A percentile compares a stretch with the other conserved stretches of the same genome.
Conservation (phyloP, 306 rosid genomes). For the Trichosanthes truncata region DNA sequence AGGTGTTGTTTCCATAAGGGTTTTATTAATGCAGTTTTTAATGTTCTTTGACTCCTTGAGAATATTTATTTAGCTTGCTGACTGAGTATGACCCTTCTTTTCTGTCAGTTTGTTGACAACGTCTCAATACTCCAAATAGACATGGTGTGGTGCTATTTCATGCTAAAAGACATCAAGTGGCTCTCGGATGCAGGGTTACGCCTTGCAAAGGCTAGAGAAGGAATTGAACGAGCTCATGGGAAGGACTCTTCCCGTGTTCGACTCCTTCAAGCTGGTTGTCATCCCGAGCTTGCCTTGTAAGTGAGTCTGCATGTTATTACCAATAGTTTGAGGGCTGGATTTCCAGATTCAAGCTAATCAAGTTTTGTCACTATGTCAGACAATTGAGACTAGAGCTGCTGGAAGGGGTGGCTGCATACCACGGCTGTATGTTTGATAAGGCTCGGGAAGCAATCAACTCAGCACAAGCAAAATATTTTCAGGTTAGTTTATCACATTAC, state of each 20-base stretch:
- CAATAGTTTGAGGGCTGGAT: background rate
- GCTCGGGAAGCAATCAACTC: conserved; percentile 46
- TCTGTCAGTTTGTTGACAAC: conserved; percentile 70
- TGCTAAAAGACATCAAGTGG: conserved; percentile 77
- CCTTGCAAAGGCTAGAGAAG: conserved; percentile 66
- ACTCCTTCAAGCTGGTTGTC: conserved; percentile 65
- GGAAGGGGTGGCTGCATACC: conserved; percentile 94
- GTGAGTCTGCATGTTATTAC: conserved; percentile 12
- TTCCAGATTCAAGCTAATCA: conserved; percentile 15
- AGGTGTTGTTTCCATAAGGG: background rate
- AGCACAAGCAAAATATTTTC: conserved; percentile 49
- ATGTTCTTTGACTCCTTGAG: background rate
- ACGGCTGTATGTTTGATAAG: conserved; percentile 57
- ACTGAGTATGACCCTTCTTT: background rate
- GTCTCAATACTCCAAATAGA: conserved; percentile 88
- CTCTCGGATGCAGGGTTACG: conserved; percentile 77
- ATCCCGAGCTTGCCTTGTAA: conserved; percentile 87
- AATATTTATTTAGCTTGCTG: background rate
- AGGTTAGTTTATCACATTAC: conserved; percentile 28
- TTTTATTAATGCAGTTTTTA: background rate
- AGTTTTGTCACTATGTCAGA: conserved; percentile 23
- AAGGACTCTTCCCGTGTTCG: conserved; percentile 71
- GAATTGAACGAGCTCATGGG: conserved; percentile 73
- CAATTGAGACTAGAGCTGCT: conserved; percentile 80
- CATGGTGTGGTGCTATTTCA: conserved; percentile 99